Percentiles rank a stretch among this genome's conserved stretches.
phyloP scores from a whole-genome alignment of 768 basidiomycete species.

The Lentinula detonsa region DNA sequence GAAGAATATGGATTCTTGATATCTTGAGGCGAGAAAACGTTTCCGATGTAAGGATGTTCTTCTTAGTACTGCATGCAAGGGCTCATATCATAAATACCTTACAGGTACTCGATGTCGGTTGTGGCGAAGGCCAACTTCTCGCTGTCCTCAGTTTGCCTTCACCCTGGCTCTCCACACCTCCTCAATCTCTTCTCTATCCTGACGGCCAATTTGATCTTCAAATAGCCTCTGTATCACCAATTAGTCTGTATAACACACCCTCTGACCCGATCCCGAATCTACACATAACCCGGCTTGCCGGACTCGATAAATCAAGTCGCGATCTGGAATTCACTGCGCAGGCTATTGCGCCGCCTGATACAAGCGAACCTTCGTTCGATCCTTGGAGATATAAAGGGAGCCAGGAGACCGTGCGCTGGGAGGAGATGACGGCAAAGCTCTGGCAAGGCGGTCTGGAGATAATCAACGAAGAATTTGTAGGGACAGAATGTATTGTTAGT shows the following conservation, averaged over 20 bases:
- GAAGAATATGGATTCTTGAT: conserved; percentile 68
- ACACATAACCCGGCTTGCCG: conserved; percentile 50
- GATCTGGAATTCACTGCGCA: conserved; percentile 53
- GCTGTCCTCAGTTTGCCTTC: conserved; percentile 67
- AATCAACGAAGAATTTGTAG: conserved; percentile 60
- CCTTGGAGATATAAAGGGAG: conserved; percentile 17
- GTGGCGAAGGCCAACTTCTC: conserved; percentile 76
- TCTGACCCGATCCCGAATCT: conserved; percentile 49
- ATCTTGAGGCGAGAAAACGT: conserved; percentile 52
- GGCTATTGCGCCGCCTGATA: conserved; percentile 24
- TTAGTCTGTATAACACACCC: conserved; percentile 12
- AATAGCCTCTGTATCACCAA: conserved; percentile 1
- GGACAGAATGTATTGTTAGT: conserved; percentile 65
- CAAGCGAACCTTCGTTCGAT: neutral
- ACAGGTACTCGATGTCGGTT: conserved; percentile 79
- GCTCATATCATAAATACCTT: neutral
- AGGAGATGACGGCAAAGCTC: conserved; percentile 54
- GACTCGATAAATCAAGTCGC: conserved; percentile 56
- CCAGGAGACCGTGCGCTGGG: conserved; percentile 48
- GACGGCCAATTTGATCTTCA: conserved; percentile 4
- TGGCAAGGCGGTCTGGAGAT: conserved; percentile 73
- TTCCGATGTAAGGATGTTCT: conserved; percentile 34
- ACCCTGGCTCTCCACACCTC: conserved; percentile 53
- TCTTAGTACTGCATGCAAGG: neutral
- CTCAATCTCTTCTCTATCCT: conserved; percentile 25